Percentiles rank a stretch among this genome's conserved stretches.
Conservation (phyloP, 129 eudicot genomes). For the carrot (Daucus carota) region DNA sequence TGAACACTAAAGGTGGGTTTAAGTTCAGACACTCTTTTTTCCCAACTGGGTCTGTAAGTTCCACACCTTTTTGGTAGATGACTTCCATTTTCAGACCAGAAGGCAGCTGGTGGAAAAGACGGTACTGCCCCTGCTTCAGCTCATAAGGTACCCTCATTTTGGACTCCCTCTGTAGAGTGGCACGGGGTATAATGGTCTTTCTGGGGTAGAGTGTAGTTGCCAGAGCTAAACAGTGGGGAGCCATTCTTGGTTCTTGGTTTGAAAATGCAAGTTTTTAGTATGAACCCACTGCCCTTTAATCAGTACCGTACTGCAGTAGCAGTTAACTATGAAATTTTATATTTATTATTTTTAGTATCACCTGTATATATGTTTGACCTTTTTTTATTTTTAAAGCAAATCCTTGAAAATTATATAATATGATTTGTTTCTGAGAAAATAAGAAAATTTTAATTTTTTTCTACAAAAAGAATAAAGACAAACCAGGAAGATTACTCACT, state of each 20-base stretch:
- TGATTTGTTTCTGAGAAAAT: too few relatives aligned
- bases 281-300: background rate
- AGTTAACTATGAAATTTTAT: too few relatives aligned
- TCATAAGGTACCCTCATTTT: conserved; percentile 52
- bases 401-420: too few relatives aligned
- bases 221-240: conserved; percentile 17
- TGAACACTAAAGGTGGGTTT: conserved; percentile 54
- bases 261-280: background rate
- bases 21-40: conserved; percentile 6
- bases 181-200: conserved; percentile 34
- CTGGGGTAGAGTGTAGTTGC: conserved; percentile 18
- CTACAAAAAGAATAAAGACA: too few relatives aligned
- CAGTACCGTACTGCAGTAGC: too few relatives aligned
- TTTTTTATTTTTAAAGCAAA: too few relatives aligned
- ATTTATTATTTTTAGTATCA: too few relatives aligned
- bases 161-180: conserved; percentile 25
- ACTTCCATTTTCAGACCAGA: conserved; percentile 81
- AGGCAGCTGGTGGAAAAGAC: conserved; percentile 74
- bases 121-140: conserved; percentile 65
- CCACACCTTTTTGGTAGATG: conserved; percentile 48
- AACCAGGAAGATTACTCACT: too few relatives aligned
- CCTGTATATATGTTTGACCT: too few relatives aligned
- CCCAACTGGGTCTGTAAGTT: conserved; percentile 15
- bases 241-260: conserved; percentile 24
- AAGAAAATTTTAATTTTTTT: too few relatives aligned